Evolutionary conservation across 1,284 basidiomycete species (phyloP).

Genomic region (Rhizopogon parksii): DNA sequence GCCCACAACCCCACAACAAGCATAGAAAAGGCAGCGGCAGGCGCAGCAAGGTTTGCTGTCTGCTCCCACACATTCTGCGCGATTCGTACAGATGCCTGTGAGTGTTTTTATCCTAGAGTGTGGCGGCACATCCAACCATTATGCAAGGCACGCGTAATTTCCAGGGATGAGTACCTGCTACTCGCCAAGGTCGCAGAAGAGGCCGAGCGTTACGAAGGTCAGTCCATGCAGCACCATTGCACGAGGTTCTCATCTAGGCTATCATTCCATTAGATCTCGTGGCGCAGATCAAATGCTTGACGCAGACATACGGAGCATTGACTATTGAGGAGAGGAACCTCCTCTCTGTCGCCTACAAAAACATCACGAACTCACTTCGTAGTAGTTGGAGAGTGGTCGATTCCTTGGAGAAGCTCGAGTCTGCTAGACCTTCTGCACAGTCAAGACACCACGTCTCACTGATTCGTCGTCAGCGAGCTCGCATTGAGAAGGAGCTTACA

Average conservation of each 20-base stretch:
- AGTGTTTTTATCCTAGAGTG: conserved; percentile 11
- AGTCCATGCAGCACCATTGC: not conserved
- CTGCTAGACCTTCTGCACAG: conserved; percentile 23
- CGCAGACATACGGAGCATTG: conserved; percentile 42
- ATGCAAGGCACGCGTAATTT: conserved; percentile 24
- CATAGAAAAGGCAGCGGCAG: conserved; percentile 25
- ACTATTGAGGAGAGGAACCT: conserved; percentile 62
- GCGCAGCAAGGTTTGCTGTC: not conserved
- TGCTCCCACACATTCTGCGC: not conserved
- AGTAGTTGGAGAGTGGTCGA: conserved; percentile 59
- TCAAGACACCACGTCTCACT: conserved; percentile 38
- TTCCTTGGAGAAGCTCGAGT: conserved; percentile 46
- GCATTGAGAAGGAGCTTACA: conserved; percentile 51
- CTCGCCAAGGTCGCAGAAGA: conserved; percentile 63
- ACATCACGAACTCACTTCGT: conserved; percentile 53
- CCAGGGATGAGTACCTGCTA: conserved; percentile 37
- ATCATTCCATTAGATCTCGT: conserved; percentile 42
- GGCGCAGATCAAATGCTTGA: conserved; percentile 49
- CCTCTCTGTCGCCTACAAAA: conserved; percentile 66
- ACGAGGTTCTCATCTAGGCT: conserved; percentile 11
- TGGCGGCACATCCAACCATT: conserved; percentile 2
- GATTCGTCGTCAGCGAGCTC: conserved; percentile 44
- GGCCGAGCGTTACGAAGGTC: conserved; percentile 61
- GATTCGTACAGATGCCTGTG: conserved; percentile 27
- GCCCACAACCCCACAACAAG: conserved; percentile 24